Evolutionary conservation across 345 rosid species (phyloP), one percentile per base, ranked within the genome.

Genomic region (Salix exigua): DNA sequence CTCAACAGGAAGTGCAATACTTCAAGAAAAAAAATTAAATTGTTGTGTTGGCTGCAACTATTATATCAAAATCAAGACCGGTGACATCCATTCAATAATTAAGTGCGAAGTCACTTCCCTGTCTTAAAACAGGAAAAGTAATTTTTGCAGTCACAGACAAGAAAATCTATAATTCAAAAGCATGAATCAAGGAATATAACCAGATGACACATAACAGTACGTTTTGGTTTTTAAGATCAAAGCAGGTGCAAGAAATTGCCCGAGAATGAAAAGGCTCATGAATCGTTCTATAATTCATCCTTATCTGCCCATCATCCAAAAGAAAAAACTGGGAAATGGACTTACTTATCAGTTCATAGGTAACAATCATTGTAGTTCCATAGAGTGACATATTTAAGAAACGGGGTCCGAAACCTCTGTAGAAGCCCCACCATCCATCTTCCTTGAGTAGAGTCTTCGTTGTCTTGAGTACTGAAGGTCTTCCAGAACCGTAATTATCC

Each of bases 291-390:
- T 51, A 6, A 51, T 51, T 18, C n/a, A 51, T 19, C 13, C 50
- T 37, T 18, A 58, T 65, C 44, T 67, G 73, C 16, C 51, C 13
- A 7, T 60, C 73, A 35, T 55, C 63, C 63, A 21, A 37, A 46
- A 37, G 25, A 25, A n/a, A 18, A 25, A 12, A 19, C 25, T 64
- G 53, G 33, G 66, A 80, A 37, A 33, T 25, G 1, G 26, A 76
- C 90, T 14, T 87, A 87, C 92, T 90, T 79, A 83, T 87, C 75
- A 88, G 78, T 84, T 90, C 94, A 19, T 90, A 86, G 38, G 92
- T 88, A 66, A 90, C 89, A 37, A 87, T 89, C 92, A 89, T 89
- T 58, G 94, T 86, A 18, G 94, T 86, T 62, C 92, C 92, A 74
- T 86, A 86, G 16, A 87, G 81, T 2, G 92, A 90, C 92, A 86